Percentiles rank a stretch among this genome's conserved stretches.
These are phyloP conservation scores for Macrophomina pseudophaseolina DNA, from an alignment of 2,329 filamentous ascomycete genomes.

Conservation along the genomic window DNA sequence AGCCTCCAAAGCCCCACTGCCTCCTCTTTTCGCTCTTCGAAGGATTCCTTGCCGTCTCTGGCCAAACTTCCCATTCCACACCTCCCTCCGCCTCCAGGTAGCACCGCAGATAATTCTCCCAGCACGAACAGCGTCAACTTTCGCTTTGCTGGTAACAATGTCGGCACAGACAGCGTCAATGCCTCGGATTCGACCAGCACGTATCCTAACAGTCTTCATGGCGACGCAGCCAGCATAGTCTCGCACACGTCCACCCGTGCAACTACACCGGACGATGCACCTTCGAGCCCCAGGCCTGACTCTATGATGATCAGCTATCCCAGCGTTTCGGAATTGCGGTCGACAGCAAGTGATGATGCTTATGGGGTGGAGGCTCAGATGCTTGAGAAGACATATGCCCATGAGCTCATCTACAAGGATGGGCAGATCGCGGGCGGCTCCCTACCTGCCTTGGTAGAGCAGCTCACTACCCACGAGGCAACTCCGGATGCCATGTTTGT, in stretches of 20 bases:
- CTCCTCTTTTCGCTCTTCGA: slow-evolving; percentile 54
- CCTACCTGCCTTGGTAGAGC: slow-evolving; percentile 88
- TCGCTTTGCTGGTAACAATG: slow-evolving; percentile 36
- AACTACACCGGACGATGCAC: slow-evolving; percentile 77
- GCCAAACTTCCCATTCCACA: slow-evolving; percentile 37
- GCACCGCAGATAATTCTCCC: slow-evolving; percentile 29
- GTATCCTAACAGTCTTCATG: slow-evolving; percentile 72
- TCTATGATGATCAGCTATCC: slow-evolving; percentile 66
- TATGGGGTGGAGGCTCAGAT: slow-evolving; percentile 82
- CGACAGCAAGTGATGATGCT: slow-evolving; percentile 72
- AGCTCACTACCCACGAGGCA: slow-evolving; percentile 88
- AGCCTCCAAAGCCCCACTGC: slow-evolving; percentile 41
- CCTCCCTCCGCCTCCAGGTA: slow-evolving; percentile 31
- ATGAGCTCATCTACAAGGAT: slow-evolving; percentile 91
- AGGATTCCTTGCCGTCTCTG: slow-evolving; percentile 51
- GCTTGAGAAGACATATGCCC: slow-evolving; percentile 89
- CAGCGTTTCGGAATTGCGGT: slow-evolving; percentile 68
- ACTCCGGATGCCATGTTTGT: slow-evolving; percentile 92
- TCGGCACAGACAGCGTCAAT: slow-evolving; percentile 66
- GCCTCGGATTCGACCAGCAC: slow-evolving; percentile 80
- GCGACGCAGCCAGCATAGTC: slow-evolving; percentile 78
- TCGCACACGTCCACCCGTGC: slow-evolving; percentile 86
- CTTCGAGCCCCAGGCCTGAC: slow-evolving; percentile 59
- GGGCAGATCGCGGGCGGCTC: slow-evolving; percentile 94
- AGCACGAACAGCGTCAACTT: slow-evolving; percentile 27